Conservation (phyloP, 495 filamentous ascomycete genomes). For the Diplogelasinospora grovesii region DNA sequence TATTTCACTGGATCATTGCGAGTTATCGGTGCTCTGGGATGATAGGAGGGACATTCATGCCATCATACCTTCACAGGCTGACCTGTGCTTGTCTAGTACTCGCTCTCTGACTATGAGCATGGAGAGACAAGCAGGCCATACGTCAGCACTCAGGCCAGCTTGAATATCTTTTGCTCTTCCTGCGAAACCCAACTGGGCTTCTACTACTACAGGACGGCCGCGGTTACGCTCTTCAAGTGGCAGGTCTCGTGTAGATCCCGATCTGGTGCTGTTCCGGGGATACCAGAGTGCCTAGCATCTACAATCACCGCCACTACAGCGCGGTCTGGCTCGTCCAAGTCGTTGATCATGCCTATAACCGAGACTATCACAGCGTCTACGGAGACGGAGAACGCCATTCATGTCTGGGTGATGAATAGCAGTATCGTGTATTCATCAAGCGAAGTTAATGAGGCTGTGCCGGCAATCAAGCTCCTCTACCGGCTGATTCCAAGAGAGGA, state of each 20-base stretch:
- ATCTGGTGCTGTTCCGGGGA: slow-evolving; percentile 15
- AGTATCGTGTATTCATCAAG: slow-evolving; percentile 55
- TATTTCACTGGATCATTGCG: slow-evolving; percentile 43
- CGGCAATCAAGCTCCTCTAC: slow-evolving; percentile 65
- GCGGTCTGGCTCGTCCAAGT: slow-evolving; percentile 43
- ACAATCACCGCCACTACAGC: slow-evolving; percentile 40
- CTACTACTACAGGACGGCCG: slow-evolving; percentile 41
- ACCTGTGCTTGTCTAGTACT: slow-evolving; percentile 16
- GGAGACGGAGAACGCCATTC: slow-evolving; percentile 22
- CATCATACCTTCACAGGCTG: slow-evolving; percentile 26
- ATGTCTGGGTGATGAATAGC: slow-evolving; percentile 66
- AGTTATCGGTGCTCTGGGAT: slow-evolving; percentile 47
- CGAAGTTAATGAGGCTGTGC: slow-evolving; percentile 10
- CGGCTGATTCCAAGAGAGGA: slow-evolving; percentile 36
- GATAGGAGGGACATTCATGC: slow-evolving; percentile 52
- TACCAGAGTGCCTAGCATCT: slow-evolving; percentile 41
- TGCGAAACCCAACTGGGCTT: slow-evolving; percentile 42
- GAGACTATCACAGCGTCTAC: slow-evolving; percentile 1
- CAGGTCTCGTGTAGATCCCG: slow-evolving; percentile 25
- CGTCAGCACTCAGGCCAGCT: slow-evolving; percentile 9
- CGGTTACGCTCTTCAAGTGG: slow-evolving; percentile 34
- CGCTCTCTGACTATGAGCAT: slow-evolving; percentile 14
- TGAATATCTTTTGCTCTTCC: slow-evolving; percentile 35
- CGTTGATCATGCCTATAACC: slow-evolving; percentile 36
- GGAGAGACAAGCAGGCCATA: slow-evolving; percentile 5